Conservation (phyloP, 1,284 basidiomycete species). For the Phellopilus nigrolimitatus region DNA sequence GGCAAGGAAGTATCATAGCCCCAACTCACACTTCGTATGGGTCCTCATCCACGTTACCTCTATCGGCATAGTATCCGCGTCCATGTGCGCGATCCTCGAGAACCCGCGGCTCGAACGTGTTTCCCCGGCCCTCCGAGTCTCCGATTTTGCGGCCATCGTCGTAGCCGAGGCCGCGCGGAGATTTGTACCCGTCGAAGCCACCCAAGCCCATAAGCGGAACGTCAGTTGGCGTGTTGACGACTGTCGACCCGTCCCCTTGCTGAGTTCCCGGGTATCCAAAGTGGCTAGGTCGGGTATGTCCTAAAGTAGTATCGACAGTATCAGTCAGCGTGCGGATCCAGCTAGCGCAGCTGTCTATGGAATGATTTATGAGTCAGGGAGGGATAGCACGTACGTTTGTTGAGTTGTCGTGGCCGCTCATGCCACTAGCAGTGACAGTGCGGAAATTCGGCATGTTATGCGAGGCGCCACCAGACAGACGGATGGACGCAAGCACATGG, state of each 20-base stretch:
- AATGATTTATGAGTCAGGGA: background rate
- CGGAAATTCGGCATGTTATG: slow-evolving; percentile 12
- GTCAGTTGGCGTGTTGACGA: slow-evolving; percentile 7
- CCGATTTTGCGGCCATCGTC: too few species aligned
- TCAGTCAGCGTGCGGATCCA: too few species aligned
- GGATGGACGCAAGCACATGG: slow-evolving; percentile 1
- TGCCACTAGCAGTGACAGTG: background rate
- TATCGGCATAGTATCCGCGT: too few species aligned
- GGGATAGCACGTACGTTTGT: background rate
- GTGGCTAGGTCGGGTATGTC: background rate
- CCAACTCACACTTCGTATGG: too few species aligned
- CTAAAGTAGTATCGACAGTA: too few species aligned
- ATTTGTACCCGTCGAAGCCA: background rate
- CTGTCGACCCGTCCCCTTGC: slow-evolving; percentile 9
- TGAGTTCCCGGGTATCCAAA: background rate
- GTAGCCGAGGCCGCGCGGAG: background rate
- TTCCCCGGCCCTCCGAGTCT: too few species aligned
- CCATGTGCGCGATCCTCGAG: too few species aligned
- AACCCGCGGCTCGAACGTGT: too few species aligned
- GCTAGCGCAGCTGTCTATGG: too few species aligned
- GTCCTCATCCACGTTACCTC: too few species aligned
- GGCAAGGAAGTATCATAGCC: too few species aligned
- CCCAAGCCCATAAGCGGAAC: background rate
- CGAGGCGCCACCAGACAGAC: background rate
- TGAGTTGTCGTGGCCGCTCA: too few species aligned